phyloP scores from a whole-genome alignment of 73 alveolate species.

The Tetrahymena elliotti region DNA sequence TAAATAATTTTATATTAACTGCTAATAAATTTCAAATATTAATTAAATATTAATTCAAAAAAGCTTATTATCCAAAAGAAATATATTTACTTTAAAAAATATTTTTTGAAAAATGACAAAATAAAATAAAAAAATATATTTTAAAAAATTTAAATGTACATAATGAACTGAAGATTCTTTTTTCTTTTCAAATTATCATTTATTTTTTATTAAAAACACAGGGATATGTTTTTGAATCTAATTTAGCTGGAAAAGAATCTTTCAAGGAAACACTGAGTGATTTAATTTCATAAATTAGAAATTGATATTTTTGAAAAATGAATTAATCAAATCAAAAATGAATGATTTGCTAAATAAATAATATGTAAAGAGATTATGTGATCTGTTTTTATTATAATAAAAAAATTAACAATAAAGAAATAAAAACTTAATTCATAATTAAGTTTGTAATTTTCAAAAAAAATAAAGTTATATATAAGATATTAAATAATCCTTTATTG shows the following conservation, averaged over 20 bases:
- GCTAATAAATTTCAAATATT: too few species aligned
- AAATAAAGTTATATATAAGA: background rate
- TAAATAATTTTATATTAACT: too few species aligned
- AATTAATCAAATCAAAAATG: too few species aligned
- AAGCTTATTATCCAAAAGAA: too few species aligned
- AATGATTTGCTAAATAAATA: background rate
- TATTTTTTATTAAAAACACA: background rate
- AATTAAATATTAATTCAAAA: too few species aligned
- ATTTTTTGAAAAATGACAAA: too few species aligned
- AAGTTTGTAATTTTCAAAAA: background rate
- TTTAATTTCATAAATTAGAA: background rate
- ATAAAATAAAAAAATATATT: too few species aligned
- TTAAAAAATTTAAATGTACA: background rate
- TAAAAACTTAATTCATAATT: background rate
- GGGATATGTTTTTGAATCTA: background rate
- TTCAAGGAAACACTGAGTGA: background rate
- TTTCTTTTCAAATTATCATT: background rate
- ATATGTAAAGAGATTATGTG: background rate
- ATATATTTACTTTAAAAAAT: too few species aligned
- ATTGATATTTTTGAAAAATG: background rate
- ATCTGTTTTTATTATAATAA: background rate
- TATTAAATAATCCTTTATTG: background rate
- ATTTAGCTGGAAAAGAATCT: background rate
- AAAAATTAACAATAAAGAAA: background rate
- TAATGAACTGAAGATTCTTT: background rate